These are phyloP conservation scores for Phytomonas sp. DNA, from an alignment of 208 protist genomes.

Conservation along the genomic window DNA sequence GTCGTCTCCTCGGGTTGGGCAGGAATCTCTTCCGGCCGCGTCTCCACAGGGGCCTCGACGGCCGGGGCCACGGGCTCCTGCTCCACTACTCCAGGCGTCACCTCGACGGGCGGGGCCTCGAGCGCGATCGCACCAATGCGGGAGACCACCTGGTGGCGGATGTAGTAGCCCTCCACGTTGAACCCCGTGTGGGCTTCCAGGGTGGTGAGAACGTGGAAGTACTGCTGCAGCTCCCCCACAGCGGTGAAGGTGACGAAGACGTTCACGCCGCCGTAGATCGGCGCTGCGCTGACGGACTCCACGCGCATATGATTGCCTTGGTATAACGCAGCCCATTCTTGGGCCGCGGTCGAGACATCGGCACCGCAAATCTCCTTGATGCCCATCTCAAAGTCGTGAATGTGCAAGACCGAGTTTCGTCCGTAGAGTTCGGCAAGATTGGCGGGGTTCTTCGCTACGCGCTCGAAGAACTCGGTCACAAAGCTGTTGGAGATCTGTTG, in stretches of 20 bases:
- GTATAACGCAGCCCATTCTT: constrained; percentile 53
- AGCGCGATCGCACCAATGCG: constrained; percentile 44
- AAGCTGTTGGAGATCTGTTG: constrained; percentile 77
- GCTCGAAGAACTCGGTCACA: constrained; percentile 76
- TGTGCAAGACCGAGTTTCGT: constrained; percentile 40
- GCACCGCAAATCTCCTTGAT: constrained; percentile 35
- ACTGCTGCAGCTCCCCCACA: constrained; percentile 43
- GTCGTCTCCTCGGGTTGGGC: constrained; percentile 13
- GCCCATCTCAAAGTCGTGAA: constrained; percentile 82
- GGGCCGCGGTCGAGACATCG: constrained; percentile 31
- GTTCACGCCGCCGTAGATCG: constrained; percentile 65
- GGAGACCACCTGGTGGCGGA: constrained; percentile 72
- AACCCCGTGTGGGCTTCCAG: constrained; percentile 60
- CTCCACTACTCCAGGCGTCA: constrained; percentile 19
- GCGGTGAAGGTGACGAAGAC: constrained; percentile 55
- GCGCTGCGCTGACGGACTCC: constrained; percentile 50
- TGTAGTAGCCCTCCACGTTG: constrained; percentile 55
- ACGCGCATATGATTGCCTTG: constrained; percentile 58
- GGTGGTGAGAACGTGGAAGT: constrained; percentile 69
- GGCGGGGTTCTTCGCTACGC: constrained; percentile 46
- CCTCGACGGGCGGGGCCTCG: constrained; percentile 24
- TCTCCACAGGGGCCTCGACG: constrained; percentile 16
- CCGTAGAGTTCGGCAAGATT: constrained; percentile 59
- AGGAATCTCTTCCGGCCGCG: constrained; percentile 10
- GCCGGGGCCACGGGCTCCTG: constrained; percentile 21